Conservation (phyloP, 2,329 filamentous ascomycete species). For the Nakataea oryzae region DNA sequence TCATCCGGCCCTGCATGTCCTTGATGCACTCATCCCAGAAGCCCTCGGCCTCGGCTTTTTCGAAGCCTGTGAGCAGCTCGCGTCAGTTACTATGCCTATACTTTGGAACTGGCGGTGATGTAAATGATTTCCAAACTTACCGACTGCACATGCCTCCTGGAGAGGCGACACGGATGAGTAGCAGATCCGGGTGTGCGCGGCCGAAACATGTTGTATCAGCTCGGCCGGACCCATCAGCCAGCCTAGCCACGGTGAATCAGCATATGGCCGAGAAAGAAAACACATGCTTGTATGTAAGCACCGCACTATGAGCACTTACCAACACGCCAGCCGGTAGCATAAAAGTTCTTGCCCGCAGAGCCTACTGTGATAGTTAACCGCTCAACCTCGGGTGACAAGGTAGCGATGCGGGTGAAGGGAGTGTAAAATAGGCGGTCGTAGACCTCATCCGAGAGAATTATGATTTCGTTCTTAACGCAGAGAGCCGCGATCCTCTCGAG, state of each 20-base stretch:
- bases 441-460: conserved; percentile 86
- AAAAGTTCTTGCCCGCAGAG: conserved; percentile 96
- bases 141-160: conserved; percentile 88
- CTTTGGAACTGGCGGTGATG: background rate
- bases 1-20: conserved; percentile 86
- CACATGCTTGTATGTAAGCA: background rate
- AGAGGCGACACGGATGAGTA: conserved; percentile 88
- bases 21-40: conserved; percentile 80
- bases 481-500: conserved; percentile 76
- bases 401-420: conserved; percentile 87
- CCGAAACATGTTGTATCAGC: conserved; percentile 82
- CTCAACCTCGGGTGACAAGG: conserved; percentile 81
- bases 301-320: conserved; percentile 24
- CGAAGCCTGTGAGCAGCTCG: conserved; percentile 46
- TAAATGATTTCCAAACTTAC: conserved; percentile 15
- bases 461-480: conserved; percentile 85
- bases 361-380: conserved; percentile 86
- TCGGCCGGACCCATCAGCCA: conserved; percentile 88
- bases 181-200: conserved; percentile 92
- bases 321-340: conserved; percentile 93
- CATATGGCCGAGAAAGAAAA: background rate
- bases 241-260: conserved; percentile 27
- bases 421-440: conserved; percentile 95
- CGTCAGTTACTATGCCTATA: background rate
- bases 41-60: conserved; percentile 70